These are phyloP conservation scores for Oxytropis ochrocephala DNA, from an alignment of 306 rosid species.

Conservation along the genomic window DNA sequence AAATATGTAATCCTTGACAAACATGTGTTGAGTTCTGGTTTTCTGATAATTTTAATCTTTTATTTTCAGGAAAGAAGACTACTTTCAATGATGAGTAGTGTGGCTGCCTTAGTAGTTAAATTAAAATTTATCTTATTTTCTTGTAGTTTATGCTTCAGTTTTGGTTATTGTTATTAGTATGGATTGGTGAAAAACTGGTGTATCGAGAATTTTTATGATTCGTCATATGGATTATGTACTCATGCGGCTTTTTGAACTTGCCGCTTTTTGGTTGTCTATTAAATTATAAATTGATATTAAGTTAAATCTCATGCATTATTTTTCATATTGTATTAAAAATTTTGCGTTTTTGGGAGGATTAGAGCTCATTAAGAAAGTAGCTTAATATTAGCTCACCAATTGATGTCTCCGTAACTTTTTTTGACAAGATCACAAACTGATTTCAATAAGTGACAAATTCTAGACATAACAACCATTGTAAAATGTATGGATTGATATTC, in stretches of 20 bases:
- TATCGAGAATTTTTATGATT: background rate
- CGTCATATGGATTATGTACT: background rate
- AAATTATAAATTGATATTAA: background rate
- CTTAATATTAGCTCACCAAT: too few relatives aligned
- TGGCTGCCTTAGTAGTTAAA: background rate
- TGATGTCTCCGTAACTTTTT: too few relatives aligned
- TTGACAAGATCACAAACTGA: too few relatives aligned
- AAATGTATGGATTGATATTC: too few relatives aligned
- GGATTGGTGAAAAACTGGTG: background rate
- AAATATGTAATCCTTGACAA: too few relatives aligned
- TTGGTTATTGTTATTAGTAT: conserved; percentile 17
- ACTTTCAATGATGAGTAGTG: conserved; percentile 24
- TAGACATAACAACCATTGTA: too few relatives aligned
- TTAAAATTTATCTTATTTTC: background rate
- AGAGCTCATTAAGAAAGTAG: too few relatives aligned
- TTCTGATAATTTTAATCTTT: background rate
- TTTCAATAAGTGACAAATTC: too few relatives aligned
- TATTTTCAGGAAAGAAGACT: conserved; percentile 17
- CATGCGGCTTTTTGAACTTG: background rate
- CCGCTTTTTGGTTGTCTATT: background rate
- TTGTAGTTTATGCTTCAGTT: conserved; percentile 1
- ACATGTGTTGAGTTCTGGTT: background rate
- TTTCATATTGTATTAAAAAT: too few relatives aligned
- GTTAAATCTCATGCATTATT: too few relatives aligned
- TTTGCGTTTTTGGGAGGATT: too few relatives aligned